Evolutionary conservation across 306 rosid species (phyloP), one percentile per base, ranked within the genome.

Genomic region (Citrullus amarus): DNA sequence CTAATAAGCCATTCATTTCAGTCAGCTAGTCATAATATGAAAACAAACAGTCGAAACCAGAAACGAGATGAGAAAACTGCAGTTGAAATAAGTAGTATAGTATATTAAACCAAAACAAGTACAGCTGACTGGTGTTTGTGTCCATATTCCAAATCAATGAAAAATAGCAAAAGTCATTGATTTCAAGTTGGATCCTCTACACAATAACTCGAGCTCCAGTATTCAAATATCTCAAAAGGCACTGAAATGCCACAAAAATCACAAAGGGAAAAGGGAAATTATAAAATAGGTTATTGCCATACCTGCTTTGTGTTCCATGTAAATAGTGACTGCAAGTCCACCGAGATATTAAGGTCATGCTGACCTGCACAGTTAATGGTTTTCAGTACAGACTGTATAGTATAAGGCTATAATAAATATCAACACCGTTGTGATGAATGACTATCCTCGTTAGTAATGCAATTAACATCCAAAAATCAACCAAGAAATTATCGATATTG

Each of bases 261-360:
- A 38, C 22, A 38, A 38, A 4, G 60, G 6, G 61, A 41, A 36
- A n/a, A 75, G 34, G 22, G 1, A 53, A 43, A 20, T 60, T n/a
- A 28, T 11, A 18, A 57, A 76, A 50, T 54, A 59, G 56, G 66
- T 41, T 13, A 48, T 76, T 58, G 73, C 77, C 75, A 22, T 85
- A 91, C 96, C 93, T 89, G 90, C 81, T 91, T 91, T 25, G 96
- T 91, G 81, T 89, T 91, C 93, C 96, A 91, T 3, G 93, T 91
- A 85, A 91, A 91, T 76, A 91, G 85, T 18, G 96, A 86, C 86
- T 89, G 96, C 62, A 91, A 86, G 85, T 91, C 93, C 20, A 87
- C 91, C 32, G 96, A 85, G 83, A 91, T 85, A 84, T 89, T 81
- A 89, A 66, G 13, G 87, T 85, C 89, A 89, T 71, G 86, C 92